Evolutionary conservation across 2,329 filamentous ascomycete species (phyloP), one percentile per base, ranked within the genome.

Genomic region (Pseudocercospora ulei): DNA sequence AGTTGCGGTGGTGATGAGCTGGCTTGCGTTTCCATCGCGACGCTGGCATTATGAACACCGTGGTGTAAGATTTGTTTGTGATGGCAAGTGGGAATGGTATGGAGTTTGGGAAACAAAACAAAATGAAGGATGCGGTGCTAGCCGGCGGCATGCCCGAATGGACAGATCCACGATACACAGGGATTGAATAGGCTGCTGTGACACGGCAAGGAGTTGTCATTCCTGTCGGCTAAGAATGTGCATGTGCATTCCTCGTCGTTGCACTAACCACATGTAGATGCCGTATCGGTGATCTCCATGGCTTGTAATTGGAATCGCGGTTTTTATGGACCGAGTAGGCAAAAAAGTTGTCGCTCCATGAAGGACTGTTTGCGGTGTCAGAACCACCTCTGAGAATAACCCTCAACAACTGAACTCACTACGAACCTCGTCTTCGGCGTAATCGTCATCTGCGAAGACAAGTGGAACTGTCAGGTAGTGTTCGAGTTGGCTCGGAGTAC

Each of bases 21-120:
- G 41, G 39, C 37, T 44, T 46, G 44, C 40, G 49, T 53, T 52
- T 47, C 52, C 51, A 39, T 48, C 44, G 50, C 50, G 48, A 52
- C 53, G 35, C 30, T 25, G 33, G 39, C 44, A 46, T 51, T 52
- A 49, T 51, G 45, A 53, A 46, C 42, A 39, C 38, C 44, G 13
- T 27, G 16, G 14, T 30, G 18, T 39, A 25, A 51, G 41, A 51
- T 50, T 52, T 49, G 46, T 49, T 46, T 47, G 35, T 45, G 40
- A 29, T 48, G 40, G 36, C 43, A 24, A 17, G 20, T 28, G 38
- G 28, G 16, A 28, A 44, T 48, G 52, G 52, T 33, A 54, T 49
- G 48, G 31, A 35, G 35, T 12, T 8, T 16, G 27, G 20, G 33
- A 29, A 43, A 46, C 43, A 49, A n/a, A 50, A 39, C 48, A 50